Conservation (phyloP, 2,329 filamentous ascomycete genomes). For the Ascochyta viciae-villosae region DNA sequence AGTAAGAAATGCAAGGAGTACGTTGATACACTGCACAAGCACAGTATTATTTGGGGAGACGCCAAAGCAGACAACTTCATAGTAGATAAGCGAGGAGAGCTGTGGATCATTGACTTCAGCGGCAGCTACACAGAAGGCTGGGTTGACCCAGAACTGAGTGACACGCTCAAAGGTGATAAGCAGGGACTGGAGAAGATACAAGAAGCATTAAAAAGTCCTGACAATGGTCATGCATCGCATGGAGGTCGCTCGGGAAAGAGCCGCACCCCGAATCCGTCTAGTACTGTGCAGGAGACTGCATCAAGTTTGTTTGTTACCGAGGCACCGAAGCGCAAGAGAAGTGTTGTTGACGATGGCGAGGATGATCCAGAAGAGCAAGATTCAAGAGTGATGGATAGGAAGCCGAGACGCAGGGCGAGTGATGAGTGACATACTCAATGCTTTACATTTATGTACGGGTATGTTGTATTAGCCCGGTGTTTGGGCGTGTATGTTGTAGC, state of each 20-base stretch:
- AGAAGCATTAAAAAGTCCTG: constrained; percentile 20
- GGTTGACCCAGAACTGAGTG: constrained; percentile 49
- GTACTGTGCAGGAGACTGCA: constrained; percentile 7
- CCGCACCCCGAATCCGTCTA: constrained; percentile 1
- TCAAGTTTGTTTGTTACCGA: constrained; percentile 19
- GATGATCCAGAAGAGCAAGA: neutral
- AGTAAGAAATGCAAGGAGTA: constrained; percentile 21
- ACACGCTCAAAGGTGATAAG: constrained; percentile 49
- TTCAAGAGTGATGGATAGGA: too few species aligned
- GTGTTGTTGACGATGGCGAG: neutral
- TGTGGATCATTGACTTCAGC: constrained; percentile 53
- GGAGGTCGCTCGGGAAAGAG: neutral
- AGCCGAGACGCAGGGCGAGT: neutral
- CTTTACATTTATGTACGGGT: too few species aligned
- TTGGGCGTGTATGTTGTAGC: too few species aligned
- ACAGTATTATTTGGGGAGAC: constrained; percentile 38
- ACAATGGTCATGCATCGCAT: neutral
- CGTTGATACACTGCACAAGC: constrained; percentile 16
- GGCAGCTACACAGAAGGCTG: constrained; percentile 52
- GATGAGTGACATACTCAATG: neutral
- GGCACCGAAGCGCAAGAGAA: neutral
- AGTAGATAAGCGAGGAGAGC: constrained; percentile 46
- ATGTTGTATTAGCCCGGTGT: too few species aligned
- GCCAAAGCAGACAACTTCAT: constrained; percentile 48
- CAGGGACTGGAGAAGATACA: constrained; percentile 36